phyloP scores from a whole-genome alignment of 805 yeast genomes.

The Candida wancherniae region DNA sequence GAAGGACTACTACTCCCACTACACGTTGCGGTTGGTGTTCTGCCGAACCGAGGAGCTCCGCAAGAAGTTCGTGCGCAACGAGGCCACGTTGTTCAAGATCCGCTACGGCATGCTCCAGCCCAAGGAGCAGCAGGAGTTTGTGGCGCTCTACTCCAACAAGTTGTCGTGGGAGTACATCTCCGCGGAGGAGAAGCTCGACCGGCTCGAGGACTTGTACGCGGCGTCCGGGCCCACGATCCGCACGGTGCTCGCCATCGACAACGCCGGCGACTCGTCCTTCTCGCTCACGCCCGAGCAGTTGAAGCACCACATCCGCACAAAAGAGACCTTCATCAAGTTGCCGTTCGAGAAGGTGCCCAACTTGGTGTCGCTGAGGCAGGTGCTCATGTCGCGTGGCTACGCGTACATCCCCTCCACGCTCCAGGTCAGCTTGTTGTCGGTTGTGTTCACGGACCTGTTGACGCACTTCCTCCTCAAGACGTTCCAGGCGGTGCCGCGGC shows the following conservation, averaged over 20 bases:
- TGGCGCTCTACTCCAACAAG: slow-evolving; percentile 48
- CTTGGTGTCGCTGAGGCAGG: slow-evolving; percentile 67
- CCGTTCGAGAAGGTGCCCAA: slow-evolving; percentile 85
- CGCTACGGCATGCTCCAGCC: slow-evolving; percentile 63
- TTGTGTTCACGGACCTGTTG: slow-evolving; percentile 59
- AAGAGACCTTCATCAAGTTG: slow-evolving; percentile 71
- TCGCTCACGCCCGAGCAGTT: slow-evolving; percentile 46
- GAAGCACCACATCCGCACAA: slow-evolving; percentile 42
- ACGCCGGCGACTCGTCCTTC: slow-evolving; percentile 22
- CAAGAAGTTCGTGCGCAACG: slow-evolving; percentile 72
- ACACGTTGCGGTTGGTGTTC: slow-evolving; percentile 80
- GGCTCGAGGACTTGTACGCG: slow-evolving; percentile 47
- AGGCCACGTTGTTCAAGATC: slow-evolving; percentile 65
- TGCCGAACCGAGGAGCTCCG: slow-evolving; percentile 83
- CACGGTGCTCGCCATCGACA: slow-evolving; percentile 30
- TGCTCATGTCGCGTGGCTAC: slow-evolving; percentile 60
- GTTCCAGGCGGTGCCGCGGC: slow-evolving; percentile 70
- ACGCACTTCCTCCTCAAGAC: slow-evolving; percentile 55
- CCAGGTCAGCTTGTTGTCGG: slow-evolving; percentile 65
- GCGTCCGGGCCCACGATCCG: slow-evolving; percentile 48
- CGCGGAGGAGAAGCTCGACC: slow-evolving; percentile 52
- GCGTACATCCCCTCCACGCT: slow-evolving; percentile 83
- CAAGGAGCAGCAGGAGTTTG: slow-evolving; percentile 66
- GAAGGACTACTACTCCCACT: slow-evolving; percentile 92
- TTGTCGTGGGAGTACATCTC: slow-evolving; percentile 69